Evolutionary conservation across 768 basidiomycete genomes (phyloP).

Genomic region (Mycena metata): DNA sequence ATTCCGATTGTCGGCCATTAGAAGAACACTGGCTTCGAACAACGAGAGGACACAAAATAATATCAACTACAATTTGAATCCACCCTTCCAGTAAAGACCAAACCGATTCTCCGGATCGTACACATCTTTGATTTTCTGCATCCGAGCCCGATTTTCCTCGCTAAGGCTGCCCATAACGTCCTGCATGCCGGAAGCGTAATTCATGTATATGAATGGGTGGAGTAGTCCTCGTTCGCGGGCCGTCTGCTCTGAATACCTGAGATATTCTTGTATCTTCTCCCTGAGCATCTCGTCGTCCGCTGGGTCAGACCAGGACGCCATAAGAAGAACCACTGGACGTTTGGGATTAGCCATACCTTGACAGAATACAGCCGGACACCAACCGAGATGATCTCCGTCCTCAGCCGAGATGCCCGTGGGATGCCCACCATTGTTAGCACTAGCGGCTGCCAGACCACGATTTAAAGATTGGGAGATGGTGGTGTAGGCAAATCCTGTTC

Average conservation of each 20-base stretch:
- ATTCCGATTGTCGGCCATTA: too few relatives aligned
- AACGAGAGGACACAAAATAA: not conserved
- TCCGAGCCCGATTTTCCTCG: constrained; percentile 12
- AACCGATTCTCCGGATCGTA: constrained; percentile 33
- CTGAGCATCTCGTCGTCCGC: constrained; percentile 36
- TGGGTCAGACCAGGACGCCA: constrained; percentile 34
- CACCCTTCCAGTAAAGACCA: constrained; percentile 27
- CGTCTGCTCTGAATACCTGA: constrained; percentile 27
- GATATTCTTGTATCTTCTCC: constrained; percentile 18
- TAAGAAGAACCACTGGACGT: constrained; percentile 31
- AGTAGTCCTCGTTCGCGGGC: constrained; percentile 30
- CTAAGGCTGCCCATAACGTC: constrained; percentile 31
- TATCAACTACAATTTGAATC: constrained; percentile 28
- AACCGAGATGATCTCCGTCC: constrained; percentile 35
- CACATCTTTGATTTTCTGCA: constrained; percentile 11
- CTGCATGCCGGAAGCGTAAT: constrained; percentile 29
- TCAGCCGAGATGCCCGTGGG: constrained; percentile 34
- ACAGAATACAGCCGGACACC: not conserved
- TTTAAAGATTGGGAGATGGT: constrained; percentile 31
- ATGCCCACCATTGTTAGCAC: constrained; percentile 30
- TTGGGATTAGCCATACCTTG: not conserved
- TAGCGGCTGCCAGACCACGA: constrained; percentile 18
- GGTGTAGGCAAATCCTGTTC: constrained; percentile 30
- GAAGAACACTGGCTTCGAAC: too few relatives aligned
- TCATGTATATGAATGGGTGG: constrained; percentile 37